These are phyloP conservation scores for Spirogloea muscicola DNA, from an alignment of 139 green algal genomes.

Conservation along the genomic window DNA sequence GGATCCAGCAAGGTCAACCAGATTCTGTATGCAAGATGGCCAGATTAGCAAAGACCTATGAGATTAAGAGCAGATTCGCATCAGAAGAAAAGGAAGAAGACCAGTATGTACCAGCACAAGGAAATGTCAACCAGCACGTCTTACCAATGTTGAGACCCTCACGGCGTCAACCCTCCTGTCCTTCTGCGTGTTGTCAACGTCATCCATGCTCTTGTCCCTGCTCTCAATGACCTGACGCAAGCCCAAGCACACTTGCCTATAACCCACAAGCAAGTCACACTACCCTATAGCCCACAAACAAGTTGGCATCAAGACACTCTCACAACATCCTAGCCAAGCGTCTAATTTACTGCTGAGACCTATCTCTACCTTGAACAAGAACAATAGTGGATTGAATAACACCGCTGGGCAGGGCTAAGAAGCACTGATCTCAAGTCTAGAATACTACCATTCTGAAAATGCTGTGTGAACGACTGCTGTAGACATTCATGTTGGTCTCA, in stretches of 20 bases:
- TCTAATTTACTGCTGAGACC: background rate
- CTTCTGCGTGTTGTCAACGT: background rate
- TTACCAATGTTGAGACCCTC: constrained; percentile 42
- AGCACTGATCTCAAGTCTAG: background rate
- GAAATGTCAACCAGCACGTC: no score
- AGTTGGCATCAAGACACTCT: background rate
- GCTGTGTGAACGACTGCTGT: constrained; percentile 79
- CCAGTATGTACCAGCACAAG: no score
- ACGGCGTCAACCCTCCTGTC: constrained; percentile 18
- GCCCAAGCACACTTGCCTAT: background rate
- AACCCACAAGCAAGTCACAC: background rate
- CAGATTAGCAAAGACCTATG: no score
- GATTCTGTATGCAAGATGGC: constrained; percentile 35
- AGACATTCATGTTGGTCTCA: constrained; percentile 95
- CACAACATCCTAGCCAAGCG: background rate
- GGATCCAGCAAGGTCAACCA: constrained; percentile 88
- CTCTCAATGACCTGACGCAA: constrained; percentile 42
- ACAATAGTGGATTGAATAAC: background rate
- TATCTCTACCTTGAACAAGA: background rate
- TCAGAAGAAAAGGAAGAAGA: no score
- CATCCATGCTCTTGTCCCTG: constrained; percentile 23
- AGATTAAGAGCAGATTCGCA: no score
- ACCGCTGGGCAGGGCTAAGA: background rate
- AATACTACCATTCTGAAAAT: constrained; percentile 91
- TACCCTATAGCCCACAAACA: background rate